These are phyloP conservation scores for Mycosphaerelloides madeirae DNA, from an alignment of 2,329 filamentous ascomycete genomes.

Conservation along the genomic window DNA sequence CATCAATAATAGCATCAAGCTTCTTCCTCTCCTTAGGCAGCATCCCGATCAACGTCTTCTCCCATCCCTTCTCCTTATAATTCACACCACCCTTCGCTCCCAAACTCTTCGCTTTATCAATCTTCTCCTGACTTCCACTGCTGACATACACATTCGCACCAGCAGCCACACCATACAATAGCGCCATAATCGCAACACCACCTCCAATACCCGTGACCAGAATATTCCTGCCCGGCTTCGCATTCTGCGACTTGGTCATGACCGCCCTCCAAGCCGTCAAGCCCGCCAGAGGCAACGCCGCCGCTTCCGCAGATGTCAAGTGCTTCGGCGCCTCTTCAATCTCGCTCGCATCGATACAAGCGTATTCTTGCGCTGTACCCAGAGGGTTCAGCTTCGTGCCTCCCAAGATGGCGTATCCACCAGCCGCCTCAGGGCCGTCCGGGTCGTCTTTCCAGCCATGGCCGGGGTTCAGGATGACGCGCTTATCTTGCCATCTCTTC, in stretches of 20 bases:
- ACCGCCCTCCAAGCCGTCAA: slow-evolving; percentile 85
- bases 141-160: slow-evolving; percentile 80
- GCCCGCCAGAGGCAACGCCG: slow-evolving; percentile 78
- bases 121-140: slow-evolving; percentile 68
- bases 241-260: slow-evolving; percentile 68
- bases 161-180: slow-evolving; percentile 72
- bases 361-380: slow-evolving; percentile 71
- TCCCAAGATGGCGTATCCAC: slow-evolving; percentile 61
- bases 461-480: slow-evolving; percentile 73
- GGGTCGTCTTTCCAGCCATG: slow-evolving; percentile 69
- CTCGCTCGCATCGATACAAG: slow-evolving; percentile 65
- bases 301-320: slow-evolving; percentile 67
- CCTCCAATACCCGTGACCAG: slow-evolving; percentile 89
- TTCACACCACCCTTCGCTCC: slow-evolving; percentile 78
- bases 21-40: slow-evolving; percentile 63
- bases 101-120: slow-evolving; percentile 64
- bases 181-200: slow-evolving; percentile 76
- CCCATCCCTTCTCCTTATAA: slow-evolving; percentile 77
- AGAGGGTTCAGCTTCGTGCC: slow-evolving; percentile 59
- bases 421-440: slow-evolving; percentile 65
- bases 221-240: slow-evolving; percentile 64
- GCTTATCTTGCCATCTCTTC: slow-evolving; percentile 55
- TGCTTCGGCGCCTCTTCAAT: slow-evolving; percentile 72
- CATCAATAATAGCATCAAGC: slow-evolving; percentile 82
- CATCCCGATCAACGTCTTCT: slow-evolving; percentile 62